A percentile compares a stretch with the other conserved stretches of the same genome.
Conservation (phyloP, 169 alveolate genomes). For the Plasmodium relictum region DNA sequence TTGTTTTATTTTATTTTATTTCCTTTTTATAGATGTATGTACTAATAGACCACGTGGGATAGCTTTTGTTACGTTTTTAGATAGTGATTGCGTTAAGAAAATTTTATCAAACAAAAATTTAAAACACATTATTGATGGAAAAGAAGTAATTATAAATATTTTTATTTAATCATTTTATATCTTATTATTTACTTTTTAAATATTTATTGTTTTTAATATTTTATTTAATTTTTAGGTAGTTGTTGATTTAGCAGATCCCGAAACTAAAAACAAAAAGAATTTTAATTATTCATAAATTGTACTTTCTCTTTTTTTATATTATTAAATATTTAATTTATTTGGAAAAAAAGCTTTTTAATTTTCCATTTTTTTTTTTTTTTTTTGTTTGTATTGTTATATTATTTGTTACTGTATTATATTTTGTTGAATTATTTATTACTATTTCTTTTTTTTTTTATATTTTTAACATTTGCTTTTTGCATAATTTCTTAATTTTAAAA, state of each 20-base stretch:
- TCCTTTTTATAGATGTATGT: slow-evolving; percentile 24
- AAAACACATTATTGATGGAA: slow-evolving; percentile 64
- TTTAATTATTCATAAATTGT: slow-evolving; percentile 13
- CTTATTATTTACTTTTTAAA: background rate
- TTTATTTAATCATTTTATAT: background rate
- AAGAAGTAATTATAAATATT: slow-evolving; percentile 34
- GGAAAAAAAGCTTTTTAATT: too few relatives aligned
- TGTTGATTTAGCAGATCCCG: slow-evolving; percentile 68
- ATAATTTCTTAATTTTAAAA: too few relatives aligned
- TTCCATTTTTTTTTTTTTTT: too few relatives aligned
- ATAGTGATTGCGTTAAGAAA: slow-evolving; percentile 61
- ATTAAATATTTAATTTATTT: too few relatives aligned
- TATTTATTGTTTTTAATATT: background rate
- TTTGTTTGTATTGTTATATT: too few relatives aligned
- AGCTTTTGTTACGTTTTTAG: slow-evolving; percentile 63
- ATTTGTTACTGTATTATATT: too few relatives aligned
- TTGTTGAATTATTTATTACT: too few relatives aligned
- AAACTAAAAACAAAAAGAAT: slow-evolving; percentile 52
- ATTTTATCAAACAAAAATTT: slow-evolving; percentile 37
- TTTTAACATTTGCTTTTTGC: too few relatives aligned
- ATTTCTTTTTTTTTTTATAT: too few relatives aligned
- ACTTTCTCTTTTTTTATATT: background rate
- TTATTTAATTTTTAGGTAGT: slow-evolving; percentile 27
- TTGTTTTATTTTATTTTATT: background rate
- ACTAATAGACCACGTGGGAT: slow-evolving; percentile 63